Percentiles rank a stretch among this genome's conserved stretches.
phyloP scores from a whole-genome alignment of 164 flowering plant genomes.

The Litsea cubeba region DNA sequence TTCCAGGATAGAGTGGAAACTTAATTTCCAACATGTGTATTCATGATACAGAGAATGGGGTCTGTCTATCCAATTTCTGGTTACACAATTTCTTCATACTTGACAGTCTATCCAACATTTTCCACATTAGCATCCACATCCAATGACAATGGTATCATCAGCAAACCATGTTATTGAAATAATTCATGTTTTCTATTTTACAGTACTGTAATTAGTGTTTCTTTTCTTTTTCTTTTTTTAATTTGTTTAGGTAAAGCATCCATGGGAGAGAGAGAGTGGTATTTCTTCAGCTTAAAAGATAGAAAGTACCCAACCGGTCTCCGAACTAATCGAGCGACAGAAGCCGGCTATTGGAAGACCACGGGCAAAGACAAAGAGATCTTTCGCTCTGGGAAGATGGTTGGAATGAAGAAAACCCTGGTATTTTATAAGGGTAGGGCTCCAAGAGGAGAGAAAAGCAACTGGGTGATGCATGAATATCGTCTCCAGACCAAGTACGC shows the following conservation, averaged over 20 bases:
- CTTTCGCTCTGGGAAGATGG: slow-evolving; percentile 40
- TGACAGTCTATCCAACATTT: neutral
- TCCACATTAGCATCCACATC: neutral
- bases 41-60: neutral
- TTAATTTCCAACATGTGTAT: neutral
- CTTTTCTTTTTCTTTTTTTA: neutral
- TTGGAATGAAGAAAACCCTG: slow-evolving; percentile 88
- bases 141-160: neutral
- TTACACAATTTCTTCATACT: neutral
- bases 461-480: slow-evolving; percentile 96
- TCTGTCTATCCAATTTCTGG: neutral
- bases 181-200: neutral
- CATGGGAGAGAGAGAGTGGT: slow-evolving; percentile 94
- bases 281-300: slow-evolving; percentile 75
- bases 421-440: slow-evolving; percentile 90
- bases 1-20: neutral
- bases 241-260: slow-evolving; percentile 52
- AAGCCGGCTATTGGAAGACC: slow-evolving; percentile 90
- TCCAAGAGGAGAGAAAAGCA: slow-evolving; percentile 84
- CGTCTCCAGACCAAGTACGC: slow-evolving; percentile 54
- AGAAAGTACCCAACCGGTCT: slow-evolving; percentile 88
- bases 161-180: neutral
- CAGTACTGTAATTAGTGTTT: neutral
- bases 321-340: slow-evolving; percentile 82
- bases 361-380: slow-evolving; percentile 93